Percentiles rank a stretch among this genome's conserved stretches.
phyloP scores from a whole-genome alignment of 305 asterid species.

The Solanum hybrid region DNA sequence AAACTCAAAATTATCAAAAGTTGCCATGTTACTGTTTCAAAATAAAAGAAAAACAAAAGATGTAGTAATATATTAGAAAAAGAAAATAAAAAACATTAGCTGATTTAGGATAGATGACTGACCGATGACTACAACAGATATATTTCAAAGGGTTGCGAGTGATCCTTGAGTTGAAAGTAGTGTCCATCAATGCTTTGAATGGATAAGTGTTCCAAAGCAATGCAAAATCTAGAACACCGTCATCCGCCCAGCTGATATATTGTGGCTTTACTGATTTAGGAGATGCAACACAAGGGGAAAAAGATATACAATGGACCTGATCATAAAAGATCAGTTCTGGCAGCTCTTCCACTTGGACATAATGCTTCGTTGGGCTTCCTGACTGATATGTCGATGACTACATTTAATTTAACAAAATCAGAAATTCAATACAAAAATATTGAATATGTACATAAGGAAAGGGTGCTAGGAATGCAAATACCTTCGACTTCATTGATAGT shows the following conservation, averaged over 20 bases:
- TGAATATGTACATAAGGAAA: not conserved
- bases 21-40: not conserved
- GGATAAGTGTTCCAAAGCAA: too few species aligned
- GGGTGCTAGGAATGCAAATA: not conserved
- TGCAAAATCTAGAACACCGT: too few species aligned
- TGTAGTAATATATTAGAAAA: not conserved
- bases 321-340: slow-evolving; percentile 6
- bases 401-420: not conserved
- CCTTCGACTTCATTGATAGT: slow-evolving; percentile 14
- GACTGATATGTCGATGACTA: slow-evolving; percentile 16
- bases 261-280: too few species aligned
- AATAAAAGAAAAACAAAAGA: not conserved
- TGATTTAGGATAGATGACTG: not conserved
- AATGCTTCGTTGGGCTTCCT: slow-evolving; percentile 17
- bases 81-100: not conserved
- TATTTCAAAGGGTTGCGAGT: not conserved
- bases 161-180: too few species aligned
- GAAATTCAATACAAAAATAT: not conserved
- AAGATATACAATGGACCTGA: not conserved
- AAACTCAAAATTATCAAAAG: too few species aligned
- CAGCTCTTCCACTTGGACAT: slow-evolving; percentile 38
- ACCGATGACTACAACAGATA: not conserved
- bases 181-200: too few species aligned
- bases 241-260: too few species aligned
- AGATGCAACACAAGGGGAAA: too few species aligned